Base-by-base conservation (phyloP, 73 alveolate genomes). In the Paramecium primaurelia region DNA sequence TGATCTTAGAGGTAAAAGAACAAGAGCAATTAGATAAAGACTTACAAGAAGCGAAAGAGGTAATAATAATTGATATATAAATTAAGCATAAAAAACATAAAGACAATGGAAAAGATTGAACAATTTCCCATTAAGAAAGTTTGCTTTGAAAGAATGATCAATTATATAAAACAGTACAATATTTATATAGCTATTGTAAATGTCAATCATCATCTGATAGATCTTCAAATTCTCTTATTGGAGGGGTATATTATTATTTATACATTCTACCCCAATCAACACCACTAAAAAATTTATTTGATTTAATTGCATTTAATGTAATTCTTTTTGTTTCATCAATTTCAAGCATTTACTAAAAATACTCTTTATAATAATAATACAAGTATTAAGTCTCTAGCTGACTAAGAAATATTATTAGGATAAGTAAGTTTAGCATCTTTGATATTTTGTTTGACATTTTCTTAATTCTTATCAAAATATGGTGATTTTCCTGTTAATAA, bases 181-280 rank as follows among this genome's bases (percentile, higher is more conserved):
- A 54, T 54, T 54, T 37, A 54, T 54, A 54, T 54, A 25, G 32
- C 32, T 16, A 54, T 54, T 54, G 69, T 54, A 54, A 54, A 54
- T 54, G 22, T 54, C 69, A 54, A 54, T 54, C 69, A 18, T 54
- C 69, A 54, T 54, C 69, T 18, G 69, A 54, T 54, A 54, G 69
- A 54, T 54, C 69, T 54, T 54, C 69, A 59, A 86, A 86, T 30
- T 86, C 93, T 8, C 86, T 86, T 16, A 95, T 58, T 58, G 98
- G 98, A 8, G 97, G 96, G 4, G 84, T 86, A 14, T 86, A 90
- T 92, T 92, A 64, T 85, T 95, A 92, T 44, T 94, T 75, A 26
- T 93, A 94, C 16, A 95, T 84, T 93, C 92, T 92, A 40, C 93
- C 98, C 99, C 99, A 97, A 92, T 97, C 97, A 38, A 97, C 93